These are phyloP conservation scores for Fusarium foetens DNA, from an alignment of 2,329 filamentous ascomycete species.

Conservation along the genomic window DNA sequence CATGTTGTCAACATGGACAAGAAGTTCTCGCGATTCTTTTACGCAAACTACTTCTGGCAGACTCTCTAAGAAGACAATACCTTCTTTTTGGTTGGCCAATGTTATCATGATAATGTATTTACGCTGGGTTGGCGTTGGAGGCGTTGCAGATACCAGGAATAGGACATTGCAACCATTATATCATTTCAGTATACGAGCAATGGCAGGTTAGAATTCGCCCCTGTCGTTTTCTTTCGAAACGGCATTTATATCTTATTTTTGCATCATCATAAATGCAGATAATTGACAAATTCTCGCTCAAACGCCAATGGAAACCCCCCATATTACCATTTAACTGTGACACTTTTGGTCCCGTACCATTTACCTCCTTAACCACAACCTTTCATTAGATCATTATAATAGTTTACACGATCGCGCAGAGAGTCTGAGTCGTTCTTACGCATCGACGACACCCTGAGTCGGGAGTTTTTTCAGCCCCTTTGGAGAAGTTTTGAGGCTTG, in stretches of 20 bases:
- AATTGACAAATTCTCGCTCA: conserved; percentile 1
- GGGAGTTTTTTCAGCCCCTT: conserved; percentile 47
- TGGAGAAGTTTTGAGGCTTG: conserved; percentile 47
- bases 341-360: conserved; percentile 1
- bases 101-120: conserved; percentile 23
- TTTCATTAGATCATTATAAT: conserved; percentile 37
- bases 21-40: conserved; percentile 91
- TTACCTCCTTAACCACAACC: not conserved
- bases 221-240: not conserved
- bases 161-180: not conserved
- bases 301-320: conserved; percentile 15
- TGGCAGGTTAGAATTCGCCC: not conserved
- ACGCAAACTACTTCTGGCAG: conserved; percentile 96
- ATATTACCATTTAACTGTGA: not conserved
- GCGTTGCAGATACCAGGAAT: conserved; percentile 38
- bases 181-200: not conserved
- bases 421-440: conserved; percentile 8
- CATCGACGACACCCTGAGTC: conserved; percentile 32
- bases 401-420: conserved; percentile 15
- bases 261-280: not conserved
- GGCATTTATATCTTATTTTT: not conserved
- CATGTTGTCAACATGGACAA: conserved; percentile 94
- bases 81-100: not conserved
- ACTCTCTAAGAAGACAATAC: conserved; percentile 67
- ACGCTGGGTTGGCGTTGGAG: conserved; percentile 17